Conservation (phyloP, 2,329 filamentous ascomycete species). For the Scedosporium boydii region DNA sequence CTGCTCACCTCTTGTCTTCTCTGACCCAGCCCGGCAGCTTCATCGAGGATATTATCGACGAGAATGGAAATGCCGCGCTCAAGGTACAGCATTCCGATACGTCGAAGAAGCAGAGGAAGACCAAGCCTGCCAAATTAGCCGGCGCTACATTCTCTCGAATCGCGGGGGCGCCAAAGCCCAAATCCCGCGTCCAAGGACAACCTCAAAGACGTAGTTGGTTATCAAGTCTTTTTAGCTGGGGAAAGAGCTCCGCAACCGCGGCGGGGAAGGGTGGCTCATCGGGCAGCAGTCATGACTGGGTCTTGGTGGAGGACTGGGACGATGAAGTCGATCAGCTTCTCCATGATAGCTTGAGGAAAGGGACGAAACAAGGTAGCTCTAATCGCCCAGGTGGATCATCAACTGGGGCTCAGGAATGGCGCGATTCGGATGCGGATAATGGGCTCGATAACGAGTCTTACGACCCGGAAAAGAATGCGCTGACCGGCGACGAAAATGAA, state of each 20-base stretch:
- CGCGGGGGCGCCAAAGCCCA: background rate
- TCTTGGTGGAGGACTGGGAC: constrained; percentile 56
- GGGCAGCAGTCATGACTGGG: constrained; percentile 68
- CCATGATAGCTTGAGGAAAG: constrained; percentile 26
- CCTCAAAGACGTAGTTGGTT: constrained; percentile 1
- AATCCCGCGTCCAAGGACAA: background rate
- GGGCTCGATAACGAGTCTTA: background rate
- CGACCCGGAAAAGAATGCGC: background rate
- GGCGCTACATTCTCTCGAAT: background rate
- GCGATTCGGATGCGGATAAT: background rate
- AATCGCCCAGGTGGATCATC: background rate
- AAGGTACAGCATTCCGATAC: constrained; percentile 41
- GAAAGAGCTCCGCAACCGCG: constrained; percentile 16
- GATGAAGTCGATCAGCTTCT: constrained; percentile 38
- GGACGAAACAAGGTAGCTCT: background rate
- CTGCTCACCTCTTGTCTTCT: constrained; percentile 83
- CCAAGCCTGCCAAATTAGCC: background rate
- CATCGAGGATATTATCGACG: constrained; percentile 49
- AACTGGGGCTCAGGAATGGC: background rate
- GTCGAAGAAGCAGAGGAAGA: background rate
- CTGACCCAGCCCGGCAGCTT: constrained; percentile 65
- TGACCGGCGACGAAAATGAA: background rate
- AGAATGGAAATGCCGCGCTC: constrained; percentile 47
- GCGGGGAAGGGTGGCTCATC: constrained; percentile 54
- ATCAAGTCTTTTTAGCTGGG: background rate